Evolutionary conservation across 306 rosid genomes (phyloP).

Genomic region (Casuarina glauca): DNA sequence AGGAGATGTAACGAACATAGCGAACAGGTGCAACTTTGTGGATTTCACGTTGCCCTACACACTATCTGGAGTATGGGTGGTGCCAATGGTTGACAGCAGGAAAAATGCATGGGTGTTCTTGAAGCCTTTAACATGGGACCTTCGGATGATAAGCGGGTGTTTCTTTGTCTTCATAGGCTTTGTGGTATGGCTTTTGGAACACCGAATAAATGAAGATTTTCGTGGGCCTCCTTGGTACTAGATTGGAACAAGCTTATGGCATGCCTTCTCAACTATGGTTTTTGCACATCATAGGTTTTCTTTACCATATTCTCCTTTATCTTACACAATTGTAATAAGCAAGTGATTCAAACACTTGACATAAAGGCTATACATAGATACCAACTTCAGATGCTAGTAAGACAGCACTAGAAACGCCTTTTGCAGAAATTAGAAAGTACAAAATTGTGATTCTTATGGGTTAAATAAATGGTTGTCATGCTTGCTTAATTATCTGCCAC

Average conservation of each 20-base stretch:
- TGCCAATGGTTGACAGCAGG: conserved; percentile 37
- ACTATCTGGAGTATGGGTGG: conserved; percentile 68
- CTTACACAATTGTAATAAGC: neutral
- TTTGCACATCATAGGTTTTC: conserved; percentile 47
- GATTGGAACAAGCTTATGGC: conserved; percentile 64
- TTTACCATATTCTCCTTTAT: neutral
- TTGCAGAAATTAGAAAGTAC: too few species aligned
- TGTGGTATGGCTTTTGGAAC: conserved; percentile 64
- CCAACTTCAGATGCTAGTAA: too few species aligned
- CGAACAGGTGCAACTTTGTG: conserved; percentile 48
- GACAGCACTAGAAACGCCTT: too few species aligned
- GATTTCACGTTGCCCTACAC: conserved; percentile 65
- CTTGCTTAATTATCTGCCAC: too few species aligned
- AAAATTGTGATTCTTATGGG: too few species aligned
- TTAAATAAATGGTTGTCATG: too few species aligned
- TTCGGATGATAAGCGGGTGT: conserved; percentile 47
- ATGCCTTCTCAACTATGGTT: conserved; percentile 63
- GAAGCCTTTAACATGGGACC: conserved; percentile 55
- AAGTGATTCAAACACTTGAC: neutral
- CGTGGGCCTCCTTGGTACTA: conserved; percentile 56
- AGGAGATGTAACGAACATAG: conserved; percentile 40
- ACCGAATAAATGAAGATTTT: conserved; percentile 47
- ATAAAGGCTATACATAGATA: neutral
- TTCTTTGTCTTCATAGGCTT: conserved; percentile 57
- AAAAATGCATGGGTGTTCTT: conserved; percentile 61